Evolutionary conservation across 2,329 filamentous ascomycete genomes (phyloP).

Genomic region (Aspergillus viridinutans): DNA sequence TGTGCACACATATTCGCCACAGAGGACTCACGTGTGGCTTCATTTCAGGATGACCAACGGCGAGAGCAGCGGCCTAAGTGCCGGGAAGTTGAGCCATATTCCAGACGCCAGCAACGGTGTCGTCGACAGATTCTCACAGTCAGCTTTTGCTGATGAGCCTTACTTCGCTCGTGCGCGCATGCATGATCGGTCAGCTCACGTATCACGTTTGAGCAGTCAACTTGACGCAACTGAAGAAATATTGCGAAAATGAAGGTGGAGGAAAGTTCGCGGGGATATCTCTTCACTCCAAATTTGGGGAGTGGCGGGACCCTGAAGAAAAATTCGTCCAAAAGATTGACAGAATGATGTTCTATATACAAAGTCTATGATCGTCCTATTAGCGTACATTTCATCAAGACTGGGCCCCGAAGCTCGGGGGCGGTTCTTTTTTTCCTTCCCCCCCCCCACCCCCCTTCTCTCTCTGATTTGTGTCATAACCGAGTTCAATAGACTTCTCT

Average conservation of each 20-base stretch:
- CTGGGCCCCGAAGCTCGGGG: not conserved
- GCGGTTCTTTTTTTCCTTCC: not conserved
- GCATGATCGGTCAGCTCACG: constrained; percentile 26
- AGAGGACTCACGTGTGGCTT: constrained; percentile 1
- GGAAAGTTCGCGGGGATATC: not conserved
- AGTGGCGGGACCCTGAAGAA: constrained; percentile 1
- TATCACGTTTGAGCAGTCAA: constrained; percentile 27
- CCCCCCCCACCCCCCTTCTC: too few species aligned
- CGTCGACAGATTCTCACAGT: constrained; percentile 25
- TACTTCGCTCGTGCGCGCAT: constrained; percentile 32
- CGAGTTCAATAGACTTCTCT: not conserved
- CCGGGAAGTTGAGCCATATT: constrained; percentile 25
- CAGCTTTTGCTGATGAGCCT: constrained; percentile 26
- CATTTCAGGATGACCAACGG: constrained; percentile 17
- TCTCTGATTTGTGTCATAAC: not conserved
- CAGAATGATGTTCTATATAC: constrained; percentile 8
- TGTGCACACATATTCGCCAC: not conserved
- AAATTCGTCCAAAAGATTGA: constrained; percentile 1
- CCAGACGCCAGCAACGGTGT: constrained; percentile 19
- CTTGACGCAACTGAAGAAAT: constrained; percentile 27
- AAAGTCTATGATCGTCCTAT: constrained; percentile 6
- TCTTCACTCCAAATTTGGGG: not conserved
- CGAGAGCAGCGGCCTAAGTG: constrained; percentile 22
- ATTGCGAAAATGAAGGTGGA: constrained; percentile 16
- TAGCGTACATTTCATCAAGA: constrained; percentile 2